Base-by-base conservation (phyloP, 2,329 filamentous ascomycete species). In the Fusarium metavorans region DNA sequence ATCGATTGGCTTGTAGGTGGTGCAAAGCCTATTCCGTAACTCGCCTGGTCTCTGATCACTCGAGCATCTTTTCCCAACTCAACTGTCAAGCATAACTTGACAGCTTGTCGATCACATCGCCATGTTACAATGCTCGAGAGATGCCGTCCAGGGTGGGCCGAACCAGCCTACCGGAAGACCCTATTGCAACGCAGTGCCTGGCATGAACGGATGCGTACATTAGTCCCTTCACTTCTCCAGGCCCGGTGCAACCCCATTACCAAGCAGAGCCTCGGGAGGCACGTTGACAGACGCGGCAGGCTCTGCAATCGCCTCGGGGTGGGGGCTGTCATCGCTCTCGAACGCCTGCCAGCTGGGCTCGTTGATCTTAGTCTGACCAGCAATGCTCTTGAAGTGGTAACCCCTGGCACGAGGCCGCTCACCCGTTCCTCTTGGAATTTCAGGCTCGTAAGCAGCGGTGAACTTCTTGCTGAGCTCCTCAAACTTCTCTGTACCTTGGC, bases 341-440 rank as follows among this genome's bases (percentile, higher is more conserved):
- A 93, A 85, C 66, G 88, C 88, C 50, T 89, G 89, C 87, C 92
- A 97, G 1, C 89, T 88, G 14, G 91, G 87, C 41, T 89, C 87
- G 80, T 95, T 95, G 76, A 92, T 92, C 81, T 88, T 93, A 32
- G 89, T 87, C 58, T 91, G 89, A 9, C 89, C 88, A 0, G 90
- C 92, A 57, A 91, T 89, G 60, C 91, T 90, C 82, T 93, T 95
- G 82, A 92, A 93, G 79, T 97, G 93, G 78, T 97, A 97, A 2
- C 95, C 95, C 78, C 95, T 88, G 39, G 93, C 88, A 81, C 94
- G 89, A 11, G 97, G 97, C 11, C 95, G 91, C 77, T 92, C 87
- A 0, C 95, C 96, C 0, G 91, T 94, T 41, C 92, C 92, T 50
- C 88, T 86, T 0, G 96, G 96, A 34, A 98, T 81, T 14, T 92